Evolutionary conservation across 2,329 filamentous ascomycete genomes (phyloP), one percentile per base, ranked within the genome.

Genomic region (Tolypocladium sp.): DNA sequence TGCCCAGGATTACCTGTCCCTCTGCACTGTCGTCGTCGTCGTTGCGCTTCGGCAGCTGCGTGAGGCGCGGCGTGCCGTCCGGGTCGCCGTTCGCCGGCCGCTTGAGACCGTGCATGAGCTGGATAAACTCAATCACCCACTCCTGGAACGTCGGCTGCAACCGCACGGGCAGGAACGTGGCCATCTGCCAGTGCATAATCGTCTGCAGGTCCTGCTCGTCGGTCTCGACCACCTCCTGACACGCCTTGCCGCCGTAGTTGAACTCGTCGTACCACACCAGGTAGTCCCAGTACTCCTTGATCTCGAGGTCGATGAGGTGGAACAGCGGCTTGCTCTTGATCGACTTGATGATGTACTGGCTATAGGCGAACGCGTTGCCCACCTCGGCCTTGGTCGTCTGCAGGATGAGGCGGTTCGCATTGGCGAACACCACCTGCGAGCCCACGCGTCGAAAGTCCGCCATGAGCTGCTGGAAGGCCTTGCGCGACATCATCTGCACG

Each of bases 221-320:
- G 6, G 75, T 74, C 66, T 93, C 91, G 9, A 89, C 81, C 4
- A 97, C 90, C 67, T 94, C 85, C 56, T 88, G 85, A 65, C 91
- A 96, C 4, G 90, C 94, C 69, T 95, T 95, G 61, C 94, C 94
- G 58, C 94, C 95, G 68, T 97, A 97, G 77, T 99, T 99, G 80
- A 93, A 97, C 74, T 97, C 91, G 66, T 99, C 94, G 66, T 97
- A 97, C 94, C 94, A 99, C 4, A 97, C 87, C 0, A 99, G 85
- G 68, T 97, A 97, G 72, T 99, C 94, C 94, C 94, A 99, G 74
- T 97, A 99, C 71, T 99, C 94, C 65, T 93, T 96, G 73, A 99
- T 94, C 67, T 97, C 91, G 3, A 99, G 81, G 67, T 99, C 94
- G 63, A 99, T 86, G 70, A 99, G 99, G 73, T 97, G 91, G 76